Base-by-base conservation (phyloP, 495 filamentous ascomycete species). In the Aspergillus sparsus region DNA sequence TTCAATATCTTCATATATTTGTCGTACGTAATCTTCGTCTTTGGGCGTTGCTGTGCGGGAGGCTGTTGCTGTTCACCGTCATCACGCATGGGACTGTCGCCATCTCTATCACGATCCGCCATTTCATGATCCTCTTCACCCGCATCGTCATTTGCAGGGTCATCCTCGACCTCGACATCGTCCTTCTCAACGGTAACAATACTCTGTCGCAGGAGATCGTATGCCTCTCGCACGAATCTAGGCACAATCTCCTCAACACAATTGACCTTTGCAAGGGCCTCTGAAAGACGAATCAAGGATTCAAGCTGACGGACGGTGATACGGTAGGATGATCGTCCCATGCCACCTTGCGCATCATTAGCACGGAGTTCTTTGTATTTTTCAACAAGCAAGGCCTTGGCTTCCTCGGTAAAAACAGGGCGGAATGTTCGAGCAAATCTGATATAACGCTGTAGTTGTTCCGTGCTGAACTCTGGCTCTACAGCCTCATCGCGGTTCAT, bases 161-260 rank as follows among this genome's bases (percentile, higher is more conserved):
- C 87, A 32, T 97, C 93, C 12, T 97, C 93, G 37, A 99, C 89
- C 69, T 98, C 94, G 12, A 99, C 88, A 62, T 99, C 94, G 65
- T 99, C 94, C 66, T 97, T 94, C 72, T 99, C 95, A 15, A 99
- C 93, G 13, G 89, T 93, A 65, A 99, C 96, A 70, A 99, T 98
- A 74, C 88, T 92, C 75, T 96, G 92, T 34, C 91, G 77, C 6
- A 99, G 81, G 7, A 99, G 82, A 52, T 93, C 88, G 68, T 87
- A 97, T 3, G 92, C 94, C 71, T 99, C 94, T 21, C 87, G 82
- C 11, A 99, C 94, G 65, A 97, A 93, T 0, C 83, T 85, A 33
- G 88, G 83, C 0, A 85, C 85, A 54, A 99, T 87, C 62, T 97
- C 92, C 68, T 93, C 92, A 34, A 97, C 90, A 72, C 94, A 98